phyloP scores from a whole-genome alignment of 805 yeast genomes.

The Sugiyamaella marilandica region DNA sequence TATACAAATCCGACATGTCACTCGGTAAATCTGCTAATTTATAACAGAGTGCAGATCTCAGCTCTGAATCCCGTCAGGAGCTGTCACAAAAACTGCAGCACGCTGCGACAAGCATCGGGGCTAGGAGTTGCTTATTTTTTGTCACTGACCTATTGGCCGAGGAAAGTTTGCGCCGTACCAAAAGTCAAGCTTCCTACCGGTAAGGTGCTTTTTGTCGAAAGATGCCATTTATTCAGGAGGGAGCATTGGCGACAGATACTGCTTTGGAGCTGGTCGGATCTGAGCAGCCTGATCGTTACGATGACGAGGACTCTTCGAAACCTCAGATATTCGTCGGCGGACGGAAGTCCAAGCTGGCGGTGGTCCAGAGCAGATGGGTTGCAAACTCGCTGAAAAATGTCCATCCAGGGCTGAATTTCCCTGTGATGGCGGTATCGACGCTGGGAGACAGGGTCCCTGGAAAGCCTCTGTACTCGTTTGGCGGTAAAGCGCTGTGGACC shows the following conservation, averaged over 20 bases:
- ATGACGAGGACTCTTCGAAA: slow-evolving; percentile 14
- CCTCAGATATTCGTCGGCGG: slow-evolving; percentile 61
- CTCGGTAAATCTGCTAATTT: too few relatives aligned
- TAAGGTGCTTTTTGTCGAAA: too few relatives aligned
- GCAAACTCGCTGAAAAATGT: slow-evolving; percentile 51
- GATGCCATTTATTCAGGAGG: slow-evolving; percentile 1
- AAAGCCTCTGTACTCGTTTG: slow-evolving; percentile 87
- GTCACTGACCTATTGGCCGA: not conserved
- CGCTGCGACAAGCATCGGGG: too few relatives aligned
- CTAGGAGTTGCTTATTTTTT: too few relatives aligned
- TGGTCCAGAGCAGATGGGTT: slow-evolving; percentile 76
- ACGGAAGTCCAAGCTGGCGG: slow-evolving; percentile 81
- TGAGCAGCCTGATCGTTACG: slow-evolving; percentile 9
- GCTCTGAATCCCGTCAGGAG: too few relatives aligned
- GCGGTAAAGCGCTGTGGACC: slow-evolving; percentile 96
- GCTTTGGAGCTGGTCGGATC: slow-evolving; percentile 1
- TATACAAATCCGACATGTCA: too few relatives aligned
- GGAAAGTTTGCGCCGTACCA: not conserved
- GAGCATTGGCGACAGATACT: not conserved
- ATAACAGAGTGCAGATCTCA: too few relatives aligned
- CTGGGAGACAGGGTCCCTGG: slow-evolving; percentile 85
- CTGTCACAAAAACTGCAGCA: too few relatives aligned
- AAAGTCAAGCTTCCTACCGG: too few relatives aligned
- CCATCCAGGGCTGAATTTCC: slow-evolving; percentile 65
- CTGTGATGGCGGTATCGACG: slow-evolving; percentile 75